Conservation (phyloP, 2,329 filamentous ascomycete genomes). For the Ramularia collo-cygni region DNA sequence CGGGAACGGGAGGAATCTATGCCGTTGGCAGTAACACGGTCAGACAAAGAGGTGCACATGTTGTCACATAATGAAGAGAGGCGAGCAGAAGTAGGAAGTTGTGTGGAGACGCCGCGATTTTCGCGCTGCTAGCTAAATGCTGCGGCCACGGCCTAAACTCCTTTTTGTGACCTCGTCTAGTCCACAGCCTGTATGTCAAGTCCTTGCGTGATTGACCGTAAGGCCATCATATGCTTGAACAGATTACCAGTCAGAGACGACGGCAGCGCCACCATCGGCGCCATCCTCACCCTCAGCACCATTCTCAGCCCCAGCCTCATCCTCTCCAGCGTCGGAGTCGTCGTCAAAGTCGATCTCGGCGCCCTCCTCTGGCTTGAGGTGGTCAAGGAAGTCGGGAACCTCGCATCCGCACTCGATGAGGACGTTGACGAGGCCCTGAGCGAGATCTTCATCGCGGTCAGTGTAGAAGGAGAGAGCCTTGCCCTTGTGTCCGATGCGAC, state of each 20-base stretch:
- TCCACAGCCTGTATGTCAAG: too few relatives aligned
- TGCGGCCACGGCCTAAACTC: too few relatives aligned
- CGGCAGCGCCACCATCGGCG: conserved; percentile 6
- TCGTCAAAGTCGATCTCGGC: conserved; percentile 47
- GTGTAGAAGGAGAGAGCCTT: conserved; percentile 86
- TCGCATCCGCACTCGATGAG: conserved; percentile 72
- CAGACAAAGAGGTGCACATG: too few relatives aligned
- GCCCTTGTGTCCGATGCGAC: conserved; percentile 82
- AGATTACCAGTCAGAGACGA: conserved; percentile 2
- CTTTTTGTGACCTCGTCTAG: too few relatives aligned
- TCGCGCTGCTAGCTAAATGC: too few relatives aligned
- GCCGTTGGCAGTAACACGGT: too few relatives aligned
- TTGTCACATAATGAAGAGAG: too few relatives aligned
- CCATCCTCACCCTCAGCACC: conserved; percentile 17
- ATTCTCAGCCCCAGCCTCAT: conserved; percentile 10
- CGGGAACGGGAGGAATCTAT: too few relatives aligned
- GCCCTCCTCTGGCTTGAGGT: conserved; percentile 53
- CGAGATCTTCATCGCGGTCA: conserved; percentile 66
- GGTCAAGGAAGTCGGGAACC: conserved; percentile 73
- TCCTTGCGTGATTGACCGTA: too few relatives aligned
- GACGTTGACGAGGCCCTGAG: conserved; percentile 67
- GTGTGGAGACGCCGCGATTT: too few relatives aligned
- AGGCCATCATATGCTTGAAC: not conserved
- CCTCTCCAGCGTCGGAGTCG: conserved; percentile 31
- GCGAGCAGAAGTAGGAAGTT: too few relatives aligned